phyloP scores from a whole-genome alignment of 2,329 filamentous ascomycete species.

The Clonostachys sp. region DNA sequence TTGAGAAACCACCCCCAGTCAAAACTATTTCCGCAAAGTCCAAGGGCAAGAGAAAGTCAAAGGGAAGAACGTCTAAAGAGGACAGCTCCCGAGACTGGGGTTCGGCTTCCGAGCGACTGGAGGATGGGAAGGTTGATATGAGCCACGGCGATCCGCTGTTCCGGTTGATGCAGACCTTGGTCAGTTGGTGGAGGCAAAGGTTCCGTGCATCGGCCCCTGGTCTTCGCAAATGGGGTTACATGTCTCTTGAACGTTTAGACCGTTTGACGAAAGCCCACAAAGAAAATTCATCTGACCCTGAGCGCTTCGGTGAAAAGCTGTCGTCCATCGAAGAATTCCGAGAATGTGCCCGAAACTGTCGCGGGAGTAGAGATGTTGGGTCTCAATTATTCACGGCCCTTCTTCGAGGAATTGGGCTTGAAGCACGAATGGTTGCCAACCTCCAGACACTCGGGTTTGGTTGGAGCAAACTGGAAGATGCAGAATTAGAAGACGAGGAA shows the following conservation, averaged over 20 bases:
- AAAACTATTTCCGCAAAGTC: constrained; percentile 17
- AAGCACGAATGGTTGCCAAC: constrained; percentile 78
- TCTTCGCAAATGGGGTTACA: constrained; percentile 85
- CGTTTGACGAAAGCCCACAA: constrained; percentile 69
- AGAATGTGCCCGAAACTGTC: constrained; percentile 60
- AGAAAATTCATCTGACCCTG: constrained; percentile 54
- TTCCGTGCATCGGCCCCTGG: constrained; percentile 76
- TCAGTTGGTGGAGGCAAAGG: constrained; percentile 81
- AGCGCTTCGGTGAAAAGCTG: constrained; percentile 73
- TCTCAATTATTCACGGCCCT: constrained; percentile 87
- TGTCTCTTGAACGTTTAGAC: constrained; percentile 69
- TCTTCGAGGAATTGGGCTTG: constrained; percentile 73
- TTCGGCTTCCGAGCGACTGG: constrained; percentile 60
- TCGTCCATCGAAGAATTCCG: constrained; percentile 64
- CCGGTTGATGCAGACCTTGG: constrained; percentile 69
- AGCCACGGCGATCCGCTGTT: constrained; percentile 80
- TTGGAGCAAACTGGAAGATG: constrained; percentile 84
- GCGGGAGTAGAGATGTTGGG: constrained; percentile 82
- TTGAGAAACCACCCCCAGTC: constrained; percentile 36
- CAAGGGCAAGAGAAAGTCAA: constrained; percentile 20
- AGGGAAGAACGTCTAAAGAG: constrained; percentile 15
- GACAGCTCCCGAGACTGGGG: constrained; percentile 62
- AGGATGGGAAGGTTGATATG: constrained; percentile 68
- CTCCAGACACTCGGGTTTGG: constrained; percentile 86
- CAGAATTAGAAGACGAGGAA: constrained; percentile 37